Conservation (phyloP, 2,329 filamentous ascomycete species). For the Mariannaea sp. region DNA sequence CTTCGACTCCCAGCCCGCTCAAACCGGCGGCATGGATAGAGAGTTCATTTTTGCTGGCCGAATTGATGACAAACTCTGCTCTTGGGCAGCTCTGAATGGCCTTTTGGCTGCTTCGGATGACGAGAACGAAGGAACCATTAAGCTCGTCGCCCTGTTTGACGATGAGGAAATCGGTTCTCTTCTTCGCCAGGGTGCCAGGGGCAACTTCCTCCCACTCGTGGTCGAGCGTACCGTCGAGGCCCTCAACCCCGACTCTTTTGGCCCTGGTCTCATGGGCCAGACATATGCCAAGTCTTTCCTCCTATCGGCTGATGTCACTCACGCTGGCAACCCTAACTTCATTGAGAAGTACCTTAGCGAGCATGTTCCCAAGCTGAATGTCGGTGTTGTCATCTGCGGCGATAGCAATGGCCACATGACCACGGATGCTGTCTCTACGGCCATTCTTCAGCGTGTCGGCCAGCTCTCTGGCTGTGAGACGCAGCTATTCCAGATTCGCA, state of each 20-base stretch:
- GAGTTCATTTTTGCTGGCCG: conserved; percentile 95
- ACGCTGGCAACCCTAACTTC: conserved; percentile 96
- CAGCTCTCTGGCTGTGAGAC: conserved; percentile 72
- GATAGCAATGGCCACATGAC: conserved; percentile 97
- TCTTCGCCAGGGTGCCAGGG: conserved; percentile 84
- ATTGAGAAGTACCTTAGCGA: conserved; percentile 78
- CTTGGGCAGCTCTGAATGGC: conserved; percentile 85
- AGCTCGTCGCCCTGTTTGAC: conserved; percentile 92
- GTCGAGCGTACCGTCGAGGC: conserved; percentile 82
- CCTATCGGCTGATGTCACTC: conserved; percentile 89
- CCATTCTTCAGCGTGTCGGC: conserved; percentile 78
- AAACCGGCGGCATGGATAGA: conserved; percentile 81
- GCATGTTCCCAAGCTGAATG: conserved; percentile 86
- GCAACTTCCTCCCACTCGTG: conserved; percentile 83
- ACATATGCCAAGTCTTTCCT: conserved; percentile 93
- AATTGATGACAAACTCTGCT: conserved; percentile 97
- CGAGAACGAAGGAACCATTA: conserved; percentile 71
- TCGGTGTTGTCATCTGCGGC: conserved; percentile 78
- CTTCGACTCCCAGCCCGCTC: conserved; percentile 86
- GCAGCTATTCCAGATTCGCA: conserved; percentile 93
- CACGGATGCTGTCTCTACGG: conserved; percentile 83
- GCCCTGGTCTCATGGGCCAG: conserved; percentile 70
- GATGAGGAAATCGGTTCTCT: conserved; percentile 95
- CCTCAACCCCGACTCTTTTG: conserved; percentile 58
- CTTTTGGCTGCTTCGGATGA: conserved; percentile 70